phyloP scores from a whole-genome alignment of 2,329 filamentous ascomycete species.

The Penicillium sp. region DNA sequence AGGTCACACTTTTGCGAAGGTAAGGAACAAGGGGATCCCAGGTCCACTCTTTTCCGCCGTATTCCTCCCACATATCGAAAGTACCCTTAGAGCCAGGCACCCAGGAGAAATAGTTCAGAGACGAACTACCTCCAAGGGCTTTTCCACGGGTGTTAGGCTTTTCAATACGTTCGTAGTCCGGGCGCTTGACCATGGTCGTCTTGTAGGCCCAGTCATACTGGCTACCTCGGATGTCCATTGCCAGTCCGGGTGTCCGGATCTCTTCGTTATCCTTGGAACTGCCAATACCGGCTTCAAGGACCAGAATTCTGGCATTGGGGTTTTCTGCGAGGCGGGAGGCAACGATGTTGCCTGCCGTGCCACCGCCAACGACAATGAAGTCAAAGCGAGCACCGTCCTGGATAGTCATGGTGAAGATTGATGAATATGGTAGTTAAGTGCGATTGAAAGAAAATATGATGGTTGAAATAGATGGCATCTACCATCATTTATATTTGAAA shows the following conservation, averaged over 20 bases:
- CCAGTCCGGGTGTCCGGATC: constrained; percentile 56
- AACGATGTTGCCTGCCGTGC: constrained; percentile 42
- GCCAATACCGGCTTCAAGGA: constrained; percentile 38
- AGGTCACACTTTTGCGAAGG: constrained; percentile 57
- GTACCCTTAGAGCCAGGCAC: constrained; percentile 57
- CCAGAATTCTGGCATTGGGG: constrained; percentile 41
- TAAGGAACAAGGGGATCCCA: constrained; percentile 55
- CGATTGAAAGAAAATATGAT: too few species aligned
- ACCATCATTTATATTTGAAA: too few species aligned
- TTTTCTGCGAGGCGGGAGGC: constrained; percentile 56
- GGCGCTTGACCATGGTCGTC: constrained; percentile 57
- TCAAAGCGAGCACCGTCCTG: constrained; percentile 22
- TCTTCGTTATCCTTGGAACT: constrained; percentile 50
- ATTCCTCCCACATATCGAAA: constrained; percentile 53
- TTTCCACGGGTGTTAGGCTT: constrained; percentile 64
- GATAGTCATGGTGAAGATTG: too few species aligned
- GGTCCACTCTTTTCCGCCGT: constrained; percentile 53
- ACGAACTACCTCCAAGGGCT: constrained; percentile 58
- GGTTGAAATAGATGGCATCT: too few species aligned
- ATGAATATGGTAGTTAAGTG: too few species aligned
- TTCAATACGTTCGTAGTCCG: constrained; percentile 59
- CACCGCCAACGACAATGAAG: constrained; percentile 34
- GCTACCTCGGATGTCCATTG: constrained; percentile 57
- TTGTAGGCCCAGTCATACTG: constrained; percentile 63
- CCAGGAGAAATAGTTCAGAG: constrained; percentile 65